Base-by-base conservation (phyloP, 176 grass and related monocot species). In the Oryza glumipatula region DNA sequence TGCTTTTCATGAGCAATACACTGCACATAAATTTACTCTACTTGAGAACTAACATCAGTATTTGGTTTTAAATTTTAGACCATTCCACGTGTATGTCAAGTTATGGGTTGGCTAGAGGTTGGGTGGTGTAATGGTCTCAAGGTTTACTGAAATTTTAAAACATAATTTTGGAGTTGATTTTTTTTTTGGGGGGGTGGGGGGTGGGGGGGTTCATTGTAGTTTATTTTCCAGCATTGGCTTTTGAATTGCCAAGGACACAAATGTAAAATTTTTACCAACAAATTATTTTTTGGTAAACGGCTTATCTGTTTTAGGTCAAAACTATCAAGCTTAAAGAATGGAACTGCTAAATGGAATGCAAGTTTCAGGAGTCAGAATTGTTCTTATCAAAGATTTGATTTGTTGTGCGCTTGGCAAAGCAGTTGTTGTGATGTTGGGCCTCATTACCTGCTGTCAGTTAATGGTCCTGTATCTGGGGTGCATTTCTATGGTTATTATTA, bases 401-500 rank as follows among this genome's bases (percentile, higher is more conserved):
- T 73, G 52, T 7, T 73, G 52, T 46, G 15, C 39, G 8, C 22
- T 60, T 9, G 52, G 64, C 14, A 67, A 24, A 49, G 16, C 26
- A 79, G 22, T 72, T 33, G 22, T 73, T 73, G 7, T 32, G 26
- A 60, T 77, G 4, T 52, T 65, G 26, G 26, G 44, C 38, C 39
- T 65, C 17, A 16, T 74, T 74, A 74, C 26, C 58, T 74, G 24
- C 70, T 74, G 24, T 74, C 11, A 65, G 52, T 72, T 78, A 60
- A 19, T 58, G 9, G 54, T 77, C 76, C 12, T 80, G 65, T 67
- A 76, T 80, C 9, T 77, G 46, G 65, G 58, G 45, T 77, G n/a
- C 32, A 78, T 80, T 68, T 60, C 74, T 36, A 70, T 44, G 16
- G 19, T 41, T 56, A 19, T 56, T 56, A 30, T 60, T 45, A 7